phyloP scores from a whole-genome alignment of 2,329 filamentous ascomycete species.

The Incumbomyces delicatus region DNA sequence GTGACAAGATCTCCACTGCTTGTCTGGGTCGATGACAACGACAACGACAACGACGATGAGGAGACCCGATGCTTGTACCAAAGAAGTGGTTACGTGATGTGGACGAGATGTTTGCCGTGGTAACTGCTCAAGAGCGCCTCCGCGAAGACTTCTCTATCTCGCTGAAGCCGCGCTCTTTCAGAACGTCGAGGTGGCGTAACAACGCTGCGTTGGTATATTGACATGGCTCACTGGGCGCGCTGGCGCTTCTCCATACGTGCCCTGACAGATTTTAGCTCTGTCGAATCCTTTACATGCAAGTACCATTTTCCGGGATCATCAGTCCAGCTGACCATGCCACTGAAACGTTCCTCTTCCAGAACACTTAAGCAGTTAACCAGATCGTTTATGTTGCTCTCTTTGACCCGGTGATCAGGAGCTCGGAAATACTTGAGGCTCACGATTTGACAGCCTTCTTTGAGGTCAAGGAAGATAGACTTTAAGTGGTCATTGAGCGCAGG shows the following conservation, averaged over 20 bases:
- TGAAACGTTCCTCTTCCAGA: slow-evolving; percentile 60
- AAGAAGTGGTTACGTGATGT: too few relatives aligned
- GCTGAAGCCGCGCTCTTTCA: too few relatives aligned
- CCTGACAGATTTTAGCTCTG: slow-evolving; percentile 41
- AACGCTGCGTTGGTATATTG: too few relatives aligned
- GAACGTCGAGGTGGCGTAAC: too few relatives aligned
- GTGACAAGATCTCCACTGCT: too few relatives aligned
- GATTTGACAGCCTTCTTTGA: slow-evolving; percentile 82
- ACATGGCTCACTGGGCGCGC: not conserved
- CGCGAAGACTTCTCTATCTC: too few relatives aligned
- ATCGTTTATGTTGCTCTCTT: slow-evolving; percentile 64
- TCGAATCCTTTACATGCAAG: slow-evolving; percentile 68
- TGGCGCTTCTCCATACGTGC: slow-evolving; percentile 24
- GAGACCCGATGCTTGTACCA: too few relatives aligned
- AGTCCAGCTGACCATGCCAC: slow-evolving; percentile 77
- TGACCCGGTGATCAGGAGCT: slow-evolving; percentile 65
- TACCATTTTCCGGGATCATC: slow-evolving; percentile 76
- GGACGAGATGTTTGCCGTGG: too few relatives aligned
- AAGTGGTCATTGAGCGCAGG: slow-evolving; percentile 76
- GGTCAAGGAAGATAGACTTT: slow-evolving; percentile 80
- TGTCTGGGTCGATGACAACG: too few relatives aligned
- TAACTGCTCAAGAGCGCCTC: too few relatives aligned
- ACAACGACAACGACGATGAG: too few relatives aligned
- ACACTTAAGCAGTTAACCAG: slow-evolving; percentile 73
- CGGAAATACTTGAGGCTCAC: slow-evolving; percentile 90